phyloP scores from a whole-genome alignment of 75 land plant species.

The Chamaecyparis obtusa region DNA sequence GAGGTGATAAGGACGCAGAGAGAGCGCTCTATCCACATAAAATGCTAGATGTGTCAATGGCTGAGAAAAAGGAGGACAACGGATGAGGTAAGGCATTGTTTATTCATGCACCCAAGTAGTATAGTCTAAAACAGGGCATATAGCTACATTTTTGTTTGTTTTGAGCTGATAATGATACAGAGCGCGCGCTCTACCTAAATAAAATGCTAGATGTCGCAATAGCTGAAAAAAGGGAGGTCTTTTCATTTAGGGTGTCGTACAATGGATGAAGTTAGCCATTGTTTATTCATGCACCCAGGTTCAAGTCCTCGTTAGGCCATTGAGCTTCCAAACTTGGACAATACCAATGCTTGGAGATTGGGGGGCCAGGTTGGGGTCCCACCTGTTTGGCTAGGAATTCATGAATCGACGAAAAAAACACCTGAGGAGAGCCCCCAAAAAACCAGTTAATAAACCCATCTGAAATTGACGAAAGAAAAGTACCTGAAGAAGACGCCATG shows the following conservation, averaged over 20 bases:
- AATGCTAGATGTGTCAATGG: no score
- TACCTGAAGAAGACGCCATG: conserved; percentile 93
- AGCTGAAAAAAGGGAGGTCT: background rate
- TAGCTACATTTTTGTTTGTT: background rate
- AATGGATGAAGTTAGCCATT: no score
- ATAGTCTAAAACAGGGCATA: background rate
- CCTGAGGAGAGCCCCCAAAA: background rate
- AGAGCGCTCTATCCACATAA: no score
- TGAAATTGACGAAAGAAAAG: background rate
- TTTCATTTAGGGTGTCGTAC: no score
- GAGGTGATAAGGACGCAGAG: background rate
- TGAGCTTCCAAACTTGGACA: background rate
- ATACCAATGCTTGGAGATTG: background rate
- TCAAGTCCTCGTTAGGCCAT: background rate
- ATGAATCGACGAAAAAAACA: background rate
- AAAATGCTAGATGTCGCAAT: background rate
- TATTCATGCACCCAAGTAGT: background rate
- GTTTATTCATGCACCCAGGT: no score
- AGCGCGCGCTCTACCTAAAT: background rate
- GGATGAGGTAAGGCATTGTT: no score
- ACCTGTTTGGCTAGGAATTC: background rate
- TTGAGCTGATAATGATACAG: background rate
- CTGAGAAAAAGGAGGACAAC: no score
- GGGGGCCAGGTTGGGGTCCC: background rate
- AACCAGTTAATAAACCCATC: background rate